phyloP scores from a whole-genome alignment of 768 basidiomycete species.

The Phanerodontia chrysosporium region DNA sequence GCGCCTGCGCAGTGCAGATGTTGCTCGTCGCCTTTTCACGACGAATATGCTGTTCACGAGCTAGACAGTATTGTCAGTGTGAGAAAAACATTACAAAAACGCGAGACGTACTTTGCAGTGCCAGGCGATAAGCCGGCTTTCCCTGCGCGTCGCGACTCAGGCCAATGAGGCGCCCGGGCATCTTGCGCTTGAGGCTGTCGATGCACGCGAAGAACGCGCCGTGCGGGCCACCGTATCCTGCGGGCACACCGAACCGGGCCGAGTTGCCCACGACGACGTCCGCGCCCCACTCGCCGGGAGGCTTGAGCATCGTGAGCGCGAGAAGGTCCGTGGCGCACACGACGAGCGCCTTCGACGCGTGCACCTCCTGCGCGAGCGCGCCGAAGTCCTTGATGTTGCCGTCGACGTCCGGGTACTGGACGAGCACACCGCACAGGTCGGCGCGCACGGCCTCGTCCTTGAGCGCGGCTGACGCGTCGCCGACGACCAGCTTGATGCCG shows the following conservation, averaged over 20 bases:
- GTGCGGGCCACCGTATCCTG: constrained; percentile 97
- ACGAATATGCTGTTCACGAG: constrained; percentile 94
- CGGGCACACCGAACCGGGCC: constrained; percentile 93
- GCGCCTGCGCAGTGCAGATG: constrained; percentile 95
- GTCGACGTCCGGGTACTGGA: constrained; percentile 93
- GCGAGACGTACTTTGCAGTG: constrained; percentile 71
- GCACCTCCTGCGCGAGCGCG: constrained; percentile 60
- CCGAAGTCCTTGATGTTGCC: constrained; percentile 77
- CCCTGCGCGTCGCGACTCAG: constrained; percentile 82
- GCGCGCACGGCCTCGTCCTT: constrained; percentile 48
- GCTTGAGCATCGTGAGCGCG: constrained; percentile 87
- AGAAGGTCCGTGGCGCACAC: constrained; percentile 89
- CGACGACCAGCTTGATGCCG: constrained; percentile 76
- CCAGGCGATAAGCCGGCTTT: constrained; percentile 84
- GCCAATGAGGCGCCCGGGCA: constrained; percentile 97
- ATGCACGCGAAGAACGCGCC: constrained; percentile 96
- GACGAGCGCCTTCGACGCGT: constrained; percentile 74
- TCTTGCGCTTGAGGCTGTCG: constrained; percentile 90
- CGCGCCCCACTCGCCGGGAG: constrained; percentile 98
- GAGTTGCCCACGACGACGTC: constrained; percentile 95
- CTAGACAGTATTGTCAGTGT: constrained; percentile 33
- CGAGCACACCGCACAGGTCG: constrained; percentile 79
- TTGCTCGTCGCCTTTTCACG: constrained; percentile 98
- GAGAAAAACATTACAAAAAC: neutral
- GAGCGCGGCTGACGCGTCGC: constrained; percentile 49